phyloP scores from a whole-genome alignment of 2,329 filamentous ascomycete species.

The Shiraia sp. region DNA sequence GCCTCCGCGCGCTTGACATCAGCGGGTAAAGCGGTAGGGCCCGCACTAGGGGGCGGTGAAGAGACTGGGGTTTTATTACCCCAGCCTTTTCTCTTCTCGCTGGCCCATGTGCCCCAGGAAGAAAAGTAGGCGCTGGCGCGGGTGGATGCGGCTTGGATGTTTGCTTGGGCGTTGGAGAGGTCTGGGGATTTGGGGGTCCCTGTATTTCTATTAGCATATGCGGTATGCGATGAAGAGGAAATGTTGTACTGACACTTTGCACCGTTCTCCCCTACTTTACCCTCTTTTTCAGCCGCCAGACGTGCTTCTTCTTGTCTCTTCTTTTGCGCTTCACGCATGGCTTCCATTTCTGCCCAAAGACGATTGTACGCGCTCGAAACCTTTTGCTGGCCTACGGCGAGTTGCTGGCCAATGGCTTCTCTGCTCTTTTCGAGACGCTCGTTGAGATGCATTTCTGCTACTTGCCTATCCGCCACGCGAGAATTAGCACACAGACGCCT shows the following conservation, averaged over 20 bases:
- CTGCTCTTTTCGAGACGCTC: slow-evolving; percentile 82
- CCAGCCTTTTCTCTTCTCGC: slow-evolving; percentile 68
- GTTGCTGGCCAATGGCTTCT: slow-evolving; percentile 83
- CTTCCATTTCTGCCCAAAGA: slow-evolving; percentile 88
- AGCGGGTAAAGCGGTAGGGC: slow-evolving; percentile 19
- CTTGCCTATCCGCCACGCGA: slow-evolving; percentile 60
- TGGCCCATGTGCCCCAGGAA: slow-evolving; percentile 67
- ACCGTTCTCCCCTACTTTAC: slow-evolving; percentile 10
- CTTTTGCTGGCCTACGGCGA: slow-evolving; percentile 87
- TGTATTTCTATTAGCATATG: slow-evolving; percentile 7
- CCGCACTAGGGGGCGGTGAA: slow-evolving; percentile 21
- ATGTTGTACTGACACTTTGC: slow-evolving; percentile 33
- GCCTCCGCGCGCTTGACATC: slow-evolving; percentile 35
- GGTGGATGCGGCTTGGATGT: slow-evolving; percentile 57
- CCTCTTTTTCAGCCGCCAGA: slow-evolving; percentile 42
- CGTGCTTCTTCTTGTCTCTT: slow-evolving; percentile 63
- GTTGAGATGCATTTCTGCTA: slow-evolving; percentile 91
- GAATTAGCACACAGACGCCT: slow-evolving; percentile 41
- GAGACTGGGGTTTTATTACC: slow-evolving; percentile 27
- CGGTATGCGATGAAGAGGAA: too few relatives aligned
- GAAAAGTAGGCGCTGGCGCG: slow-evolving; percentile 65
- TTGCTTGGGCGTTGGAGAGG: slow-evolving; percentile 58
- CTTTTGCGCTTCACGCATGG: slow-evolving; percentile 73
- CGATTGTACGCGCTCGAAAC: slow-evolving; percentile 85
- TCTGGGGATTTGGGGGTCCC: slow-evolving; percentile 50